Evolutionary conservation across 257 asterid species (phyloP).

Genomic region (Cordia subcordata): DNA sequence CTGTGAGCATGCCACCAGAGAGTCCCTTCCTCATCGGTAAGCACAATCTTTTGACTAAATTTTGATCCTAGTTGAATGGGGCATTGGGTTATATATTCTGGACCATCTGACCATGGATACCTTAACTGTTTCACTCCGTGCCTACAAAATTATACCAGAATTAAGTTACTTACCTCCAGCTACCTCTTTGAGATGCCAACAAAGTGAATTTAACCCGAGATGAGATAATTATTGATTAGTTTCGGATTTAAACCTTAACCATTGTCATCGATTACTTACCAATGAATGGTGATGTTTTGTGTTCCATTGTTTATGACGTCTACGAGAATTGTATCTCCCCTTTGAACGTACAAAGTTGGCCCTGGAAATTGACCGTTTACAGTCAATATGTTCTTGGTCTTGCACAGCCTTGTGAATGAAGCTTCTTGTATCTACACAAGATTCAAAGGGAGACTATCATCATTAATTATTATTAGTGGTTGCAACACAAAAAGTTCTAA

Average conservation of each 20-base stretch:
- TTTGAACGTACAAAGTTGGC: slow-evolving; percentile 37
- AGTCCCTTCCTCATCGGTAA: slow-evolving; percentile 27
- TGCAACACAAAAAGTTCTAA: background rate
- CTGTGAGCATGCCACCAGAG: slow-evolving; percentile 40
- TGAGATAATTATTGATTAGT: no score
- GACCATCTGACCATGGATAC: slow-evolving; percentile 35
- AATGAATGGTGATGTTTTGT: slow-evolving; percentile 54
- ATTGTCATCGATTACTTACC: slow-evolving; percentile 25
- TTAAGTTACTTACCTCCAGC: no score
- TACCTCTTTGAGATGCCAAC: no score
- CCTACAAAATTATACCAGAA: no score
- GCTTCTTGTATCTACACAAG: slow-evolving; percentile 55
- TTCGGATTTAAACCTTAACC: no score
- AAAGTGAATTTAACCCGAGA: no score
- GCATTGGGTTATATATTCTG: slow-evolving; percentile 30
- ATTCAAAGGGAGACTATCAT: background rate
- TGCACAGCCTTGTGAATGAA: slow-evolving; percentile 40
- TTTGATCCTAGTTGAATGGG: slow-evolving; percentile 24
- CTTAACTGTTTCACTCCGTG: slow-evolving; percentile 15
- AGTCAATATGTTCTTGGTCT: slow-evolving; percentile 43
- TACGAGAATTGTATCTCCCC: slow-evolving; percentile 48
- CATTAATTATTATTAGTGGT: background rate
- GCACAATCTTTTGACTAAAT: slow-evolving; percentile 14
- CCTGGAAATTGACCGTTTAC: slow-evolving; percentile 67
- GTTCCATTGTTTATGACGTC: slow-evolving; percentile 38